Evolutionary conservation across 495 filamentous ascomycete genomes (phyloP).

Genomic region (Penicillium coffeae): DNA sequence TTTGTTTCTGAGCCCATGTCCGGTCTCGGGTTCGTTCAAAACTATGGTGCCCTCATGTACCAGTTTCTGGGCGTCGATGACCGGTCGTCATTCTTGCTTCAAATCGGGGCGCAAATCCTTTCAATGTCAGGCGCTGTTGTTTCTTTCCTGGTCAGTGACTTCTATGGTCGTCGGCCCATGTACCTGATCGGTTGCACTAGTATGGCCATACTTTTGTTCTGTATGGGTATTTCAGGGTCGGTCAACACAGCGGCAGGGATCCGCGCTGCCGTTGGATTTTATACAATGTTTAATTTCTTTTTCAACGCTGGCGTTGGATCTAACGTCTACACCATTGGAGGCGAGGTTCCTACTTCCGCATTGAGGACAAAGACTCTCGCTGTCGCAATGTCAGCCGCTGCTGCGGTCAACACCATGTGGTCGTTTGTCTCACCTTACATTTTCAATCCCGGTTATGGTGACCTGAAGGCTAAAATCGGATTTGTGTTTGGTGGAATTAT

Average conservation of each 20-base stretch:
- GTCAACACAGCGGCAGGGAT: neutral
- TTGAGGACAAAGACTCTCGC: slow-evolving; percentile 3
- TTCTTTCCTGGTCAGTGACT: slow-evolving; percentile 3
- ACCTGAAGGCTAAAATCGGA: slow-evolving; percentile 58
- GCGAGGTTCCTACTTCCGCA: slow-evolving; percentile 1
- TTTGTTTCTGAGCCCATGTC: slow-evolving; percentile 3
- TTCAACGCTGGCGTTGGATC: slow-evolving; percentile 4
- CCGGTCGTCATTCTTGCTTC: slow-evolving; percentile 2
- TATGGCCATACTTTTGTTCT: neutral
- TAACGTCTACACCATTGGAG: slow-evolving; percentile 5
- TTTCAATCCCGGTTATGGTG: slow-evolving; percentile 60
- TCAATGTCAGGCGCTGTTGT: slow-evolving; percentile 2
- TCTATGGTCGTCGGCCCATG: slow-evolving; percentile 2
- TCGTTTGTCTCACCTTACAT: slow-evolving; percentile 32
- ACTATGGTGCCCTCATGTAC: slow-evolving; percentile 4
- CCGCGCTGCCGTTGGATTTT: slow-evolving; percentile 5
- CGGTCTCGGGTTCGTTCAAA: slow-evolving; percentile 1
- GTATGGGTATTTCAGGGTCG: slow-evolving; percentile 4
- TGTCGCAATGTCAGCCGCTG: neutral
- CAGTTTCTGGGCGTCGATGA: slow-evolving; percentile 4
- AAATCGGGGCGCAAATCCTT: slow-evolving; percentile 4
- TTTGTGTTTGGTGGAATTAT: slow-evolving; percentile 63
- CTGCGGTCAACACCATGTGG: slow-evolving; percentile 5
- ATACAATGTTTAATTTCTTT: slow-evolving; percentile 8
- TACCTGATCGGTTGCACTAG: slow-evolving; percentile 1